Conservation (phyloP, 805 yeast genomes). For the Schwanniomyces yamadae region DNA sequence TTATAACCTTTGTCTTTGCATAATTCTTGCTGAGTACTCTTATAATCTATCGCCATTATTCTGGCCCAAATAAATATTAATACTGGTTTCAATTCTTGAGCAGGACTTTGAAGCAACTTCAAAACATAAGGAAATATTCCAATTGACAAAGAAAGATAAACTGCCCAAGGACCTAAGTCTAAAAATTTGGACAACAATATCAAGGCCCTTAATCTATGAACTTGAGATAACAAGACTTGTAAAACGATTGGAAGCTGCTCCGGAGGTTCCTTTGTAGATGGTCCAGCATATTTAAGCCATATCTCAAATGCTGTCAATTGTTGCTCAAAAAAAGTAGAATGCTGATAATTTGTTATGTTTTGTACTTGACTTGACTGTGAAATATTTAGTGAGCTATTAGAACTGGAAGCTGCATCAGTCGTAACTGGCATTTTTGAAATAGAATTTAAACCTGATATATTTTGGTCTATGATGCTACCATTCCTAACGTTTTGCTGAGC, state of each 20-base stretch:
- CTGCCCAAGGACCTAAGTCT: slow-evolving; percentile 98
- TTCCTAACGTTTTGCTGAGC: slow-evolving; percentile 29
- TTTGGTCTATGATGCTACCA: slow-evolving; percentile 16
- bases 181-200: slow-evolving; percentile 79
- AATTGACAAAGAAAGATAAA: slow-evolving; percentile 83
- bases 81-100: slow-evolving; percentile 91
- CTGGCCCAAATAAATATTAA: slow-evolving; percentile 96
- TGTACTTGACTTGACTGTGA: slow-evolving; percentile 11
- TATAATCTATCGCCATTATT: slow-evolving; percentile 91
- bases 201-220: slow-evolving; percentile 86
- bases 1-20: slow-evolving; percentile 88
- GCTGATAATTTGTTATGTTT: slow-evolving; percentile 61
- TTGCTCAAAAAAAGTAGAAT: slow-evolving; percentile 92
- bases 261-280: slow-evolving; percentile 82
- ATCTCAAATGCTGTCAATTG: slow-evolving; percentile 94
- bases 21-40: slow-evolving; percentile 86
- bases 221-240: slow-evolving; percentile 90
- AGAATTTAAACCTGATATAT: slow-evolving; percentile 21
- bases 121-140: slow-evolving; percentile 96
- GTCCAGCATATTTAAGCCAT: slow-evolving; percentile 86
- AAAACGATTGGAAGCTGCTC: slow-evolving; percentile 92
- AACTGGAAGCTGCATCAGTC: neutral
- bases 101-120: slow-evolving; percentile 88
- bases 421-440: neutral
- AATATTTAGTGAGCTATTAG: neutral